phyloP scores from a whole-genome alignment of 2,329 filamentous ascomycete genomes.

The Aureobasidium sp. region DNA sequence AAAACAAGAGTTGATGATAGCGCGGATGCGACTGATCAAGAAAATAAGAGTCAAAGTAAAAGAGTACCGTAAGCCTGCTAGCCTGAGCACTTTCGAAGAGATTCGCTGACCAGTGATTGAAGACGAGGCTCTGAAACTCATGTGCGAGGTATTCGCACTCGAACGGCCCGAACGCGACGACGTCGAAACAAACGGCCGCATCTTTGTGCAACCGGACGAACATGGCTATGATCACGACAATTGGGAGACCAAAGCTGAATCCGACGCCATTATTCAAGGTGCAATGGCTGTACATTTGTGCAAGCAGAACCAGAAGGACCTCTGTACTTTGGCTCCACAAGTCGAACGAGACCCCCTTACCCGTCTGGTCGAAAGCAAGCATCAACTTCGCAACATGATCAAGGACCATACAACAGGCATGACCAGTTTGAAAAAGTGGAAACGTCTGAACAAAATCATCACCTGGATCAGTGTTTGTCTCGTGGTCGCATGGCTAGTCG shows the following conservation, averaged over 20 bases:
- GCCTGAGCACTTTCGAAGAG: too few relatives aligned
- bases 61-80: slow-evolving; percentile 9
- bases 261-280: not conserved
- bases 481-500: slow-evolving; percentile 3
- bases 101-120: not conserved
- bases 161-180: not conserved
- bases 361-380: not conserved
- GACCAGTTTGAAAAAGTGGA: not conserved
- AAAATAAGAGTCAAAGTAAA: slow-evolving; percentile 11
- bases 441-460: not conserved
- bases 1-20: slow-evolving; percentile 10
- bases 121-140: slow-evolving; percentile 13
- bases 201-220: not conserved
- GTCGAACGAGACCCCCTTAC: slow-evolving; percentile 7
- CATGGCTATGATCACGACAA: not conserved
- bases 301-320: not conserved
- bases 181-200: slow-evolving; percentile 4
- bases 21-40: not conserved
- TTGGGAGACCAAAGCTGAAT: not conserved
- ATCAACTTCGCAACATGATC: not conserved
- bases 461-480: slow-evolving; percentile 3
- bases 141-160: slow-evolving; percentile 2
- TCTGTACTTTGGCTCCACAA: slow-evolving; percentile 6
- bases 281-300: not conserved
- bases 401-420: not conserved